A percentile compares a stretch with the other conserved stretches of the same genome.
Conservation (phyloP, 331 rosid genomes). For the Acacia concinna region DNA sequence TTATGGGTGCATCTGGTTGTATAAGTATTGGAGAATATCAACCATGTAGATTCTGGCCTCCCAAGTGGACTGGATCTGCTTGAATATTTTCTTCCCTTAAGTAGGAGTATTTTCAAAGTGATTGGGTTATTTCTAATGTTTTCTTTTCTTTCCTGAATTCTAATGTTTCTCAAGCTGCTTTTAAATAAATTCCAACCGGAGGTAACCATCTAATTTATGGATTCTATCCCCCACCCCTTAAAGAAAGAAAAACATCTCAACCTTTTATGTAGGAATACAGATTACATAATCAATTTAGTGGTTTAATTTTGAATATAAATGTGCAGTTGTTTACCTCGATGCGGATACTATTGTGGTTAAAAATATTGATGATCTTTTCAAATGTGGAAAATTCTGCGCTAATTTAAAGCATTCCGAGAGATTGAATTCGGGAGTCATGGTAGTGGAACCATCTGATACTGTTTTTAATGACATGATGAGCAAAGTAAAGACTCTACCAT, state of each 20-base stretch:
- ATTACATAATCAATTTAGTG: constrained; percentile 3
- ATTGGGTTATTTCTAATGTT: background rate
- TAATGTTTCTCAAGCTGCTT: constrained; percentile 7
- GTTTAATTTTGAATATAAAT: constrained; percentile 31
- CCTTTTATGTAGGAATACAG: background rate
- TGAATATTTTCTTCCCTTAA: background rate
- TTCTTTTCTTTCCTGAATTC: background rate
- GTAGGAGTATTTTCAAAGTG: background rate
- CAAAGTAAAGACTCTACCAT: constrained; percentile 65
- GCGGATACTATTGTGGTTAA: constrained; percentile 94
- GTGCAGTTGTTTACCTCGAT: constrained; percentile 95
- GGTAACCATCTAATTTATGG: background rate
- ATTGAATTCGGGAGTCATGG: constrained; percentile 98
- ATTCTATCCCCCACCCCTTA: background rate
- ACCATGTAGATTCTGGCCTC: constrained; percentile 21
- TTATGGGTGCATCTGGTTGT: constrained; percentile 20
- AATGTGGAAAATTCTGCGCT: constrained; percentile 91
- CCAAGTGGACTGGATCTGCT: background rate
- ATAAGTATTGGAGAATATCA: constrained; percentile 3
- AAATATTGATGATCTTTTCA: constrained; percentile 88
- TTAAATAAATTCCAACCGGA: constrained; percentile 1
- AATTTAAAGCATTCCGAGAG: constrained; percentile 99
- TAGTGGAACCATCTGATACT: constrained; percentile 81
- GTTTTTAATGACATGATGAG: constrained; percentile 89
- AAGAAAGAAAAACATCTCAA: background rate